These are phyloP conservation scores for Kodamaea sagamina DNA, from an alignment of 805 yeast genomes.

Conservation along the genomic window DNA sequence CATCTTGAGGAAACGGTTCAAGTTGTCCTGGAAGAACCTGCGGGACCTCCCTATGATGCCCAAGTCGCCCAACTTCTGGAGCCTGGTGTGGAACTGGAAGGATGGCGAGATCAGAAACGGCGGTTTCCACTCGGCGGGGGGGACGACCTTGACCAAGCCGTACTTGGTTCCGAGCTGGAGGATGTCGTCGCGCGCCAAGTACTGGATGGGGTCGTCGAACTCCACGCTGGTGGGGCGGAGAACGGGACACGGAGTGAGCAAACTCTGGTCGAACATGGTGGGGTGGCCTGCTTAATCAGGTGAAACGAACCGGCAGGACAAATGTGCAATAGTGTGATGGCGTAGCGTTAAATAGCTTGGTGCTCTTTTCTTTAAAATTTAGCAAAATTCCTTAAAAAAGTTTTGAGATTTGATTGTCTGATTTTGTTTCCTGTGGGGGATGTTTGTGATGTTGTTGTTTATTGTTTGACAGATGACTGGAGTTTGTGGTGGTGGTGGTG, in stretches of 20 bases:
- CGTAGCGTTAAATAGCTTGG: no score
- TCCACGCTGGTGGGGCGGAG: slow-evolving; percentile 46
- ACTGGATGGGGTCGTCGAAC: slow-evolving; percentile 52
- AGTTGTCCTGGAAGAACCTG: slow-evolving; percentile 59
- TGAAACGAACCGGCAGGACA: neutral
- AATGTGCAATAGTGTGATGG: no score
- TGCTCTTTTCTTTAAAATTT: no score
- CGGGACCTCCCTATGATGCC: slow-evolving; percentile 64
- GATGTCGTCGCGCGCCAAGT: slow-evolving; percentile 44
- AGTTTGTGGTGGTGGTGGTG: no score
- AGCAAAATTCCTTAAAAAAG: no score
- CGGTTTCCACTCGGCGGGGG: slow-evolving; percentile 56
- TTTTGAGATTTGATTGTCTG: no score
- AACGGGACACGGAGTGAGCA: slow-evolving; percentile 38
- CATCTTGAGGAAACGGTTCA: slow-evolving; percentile 58
- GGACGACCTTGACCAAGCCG: slow-evolving; percentile 55
- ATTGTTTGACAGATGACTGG: no score
- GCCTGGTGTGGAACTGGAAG: slow-evolving; percentile 66
- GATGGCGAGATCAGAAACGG: slow-evolving; percentile 54
- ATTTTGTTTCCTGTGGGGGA: no score
- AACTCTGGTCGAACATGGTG: slow-evolving; percentile 6
- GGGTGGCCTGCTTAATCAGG: neutral
- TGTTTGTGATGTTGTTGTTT: no score
- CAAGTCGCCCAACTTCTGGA: slow-evolving; percentile 67
- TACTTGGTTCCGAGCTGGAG: slow-evolving; percentile 44